Evolutionary conservation across 192 early-diverging fungal genomes (phyloP).

Genomic region (Radiomyces spectabilis): DNA sequence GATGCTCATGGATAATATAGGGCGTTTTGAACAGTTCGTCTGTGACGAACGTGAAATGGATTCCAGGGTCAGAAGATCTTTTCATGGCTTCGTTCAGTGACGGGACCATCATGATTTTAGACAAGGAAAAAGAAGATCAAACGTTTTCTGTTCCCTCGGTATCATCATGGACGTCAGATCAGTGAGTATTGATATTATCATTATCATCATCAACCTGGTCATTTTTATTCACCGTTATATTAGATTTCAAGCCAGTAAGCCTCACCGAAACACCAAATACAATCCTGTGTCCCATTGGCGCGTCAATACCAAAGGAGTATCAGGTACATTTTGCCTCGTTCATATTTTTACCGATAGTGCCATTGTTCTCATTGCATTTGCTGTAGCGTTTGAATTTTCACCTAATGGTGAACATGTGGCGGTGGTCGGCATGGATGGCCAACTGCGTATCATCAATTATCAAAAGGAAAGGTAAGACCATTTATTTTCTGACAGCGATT

Average conservation of each 20-base stretch:
- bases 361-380: background rate
- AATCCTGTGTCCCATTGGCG: conserved; percentile 24
- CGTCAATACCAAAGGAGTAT: conserved; percentile 19
- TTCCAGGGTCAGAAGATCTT: conserved; percentile 77
- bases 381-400: conserved; percentile 70
- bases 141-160: background rate
- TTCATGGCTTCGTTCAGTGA: conserved; percentile 86
- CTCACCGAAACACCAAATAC: conserved; percentile 10
- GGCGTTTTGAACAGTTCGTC: conserved; percentile 57
- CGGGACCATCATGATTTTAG: conserved; percentile 79
- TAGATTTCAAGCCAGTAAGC: conserved; percentile 5
- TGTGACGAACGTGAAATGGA: conserved; percentile 82
- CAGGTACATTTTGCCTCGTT: conserved; percentile 1
- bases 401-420: conserved; percentile 80
- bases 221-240: background rate
- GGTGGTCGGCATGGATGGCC: conserved; percentile 70
- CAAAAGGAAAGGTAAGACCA: conserved; percentile 41
- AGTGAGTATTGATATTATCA: background rate
- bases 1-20: conserved; percentile 15
- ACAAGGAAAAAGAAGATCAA: conserved; percentile 81
- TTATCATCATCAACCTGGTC: background rate
- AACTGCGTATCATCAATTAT: conserved; percentile 74
- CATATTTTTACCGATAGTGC: background rate
- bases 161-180: conserved; percentile 1
- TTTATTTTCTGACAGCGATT: background rate